Evolutionary conservation across 305 asterid species (phyloP).

Genomic region (Solanum chacoense): DNA sequence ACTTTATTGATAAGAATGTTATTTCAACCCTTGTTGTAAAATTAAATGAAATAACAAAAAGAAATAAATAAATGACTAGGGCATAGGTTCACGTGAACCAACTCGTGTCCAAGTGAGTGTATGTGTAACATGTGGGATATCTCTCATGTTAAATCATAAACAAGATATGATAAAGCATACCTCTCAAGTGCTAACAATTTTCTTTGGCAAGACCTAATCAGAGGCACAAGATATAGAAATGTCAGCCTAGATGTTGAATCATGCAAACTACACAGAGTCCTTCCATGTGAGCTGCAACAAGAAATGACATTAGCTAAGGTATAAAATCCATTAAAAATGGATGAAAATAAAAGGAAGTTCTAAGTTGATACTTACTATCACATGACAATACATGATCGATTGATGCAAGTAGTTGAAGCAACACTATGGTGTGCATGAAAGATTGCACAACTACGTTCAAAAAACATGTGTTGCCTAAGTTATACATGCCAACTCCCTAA

Average conservation of each 20-base stretch:
- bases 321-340: not conserved
- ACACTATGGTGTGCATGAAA: not conserved
- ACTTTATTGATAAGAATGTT: too few species aligned
- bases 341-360: not conserved
- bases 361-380: not conserved
- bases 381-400: not conserved
- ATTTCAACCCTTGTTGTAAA: too few species aligned
- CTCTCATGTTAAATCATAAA: not conserved
- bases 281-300: not conserved
- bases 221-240: not conserved
- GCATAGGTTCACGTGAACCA: not conserved
- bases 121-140: not conserved
- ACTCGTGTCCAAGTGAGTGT: not conserved
- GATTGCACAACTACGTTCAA: not conserved
- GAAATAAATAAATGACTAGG: not conserved
- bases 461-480: not conserved
- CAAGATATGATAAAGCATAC: not conserved
- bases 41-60: too few species aligned
- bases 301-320: not conserved
- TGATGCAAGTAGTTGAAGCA: not conserved
- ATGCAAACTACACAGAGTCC: too few species aligned
- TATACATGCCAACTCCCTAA: not conserved
- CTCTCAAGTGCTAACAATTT: not conserved
- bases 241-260: too few species aligned
- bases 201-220: not conserved